phyloP scores from a whole-genome alignment of 371 early-diverging fungal species.

The Smittium mucronatum region DNA sequence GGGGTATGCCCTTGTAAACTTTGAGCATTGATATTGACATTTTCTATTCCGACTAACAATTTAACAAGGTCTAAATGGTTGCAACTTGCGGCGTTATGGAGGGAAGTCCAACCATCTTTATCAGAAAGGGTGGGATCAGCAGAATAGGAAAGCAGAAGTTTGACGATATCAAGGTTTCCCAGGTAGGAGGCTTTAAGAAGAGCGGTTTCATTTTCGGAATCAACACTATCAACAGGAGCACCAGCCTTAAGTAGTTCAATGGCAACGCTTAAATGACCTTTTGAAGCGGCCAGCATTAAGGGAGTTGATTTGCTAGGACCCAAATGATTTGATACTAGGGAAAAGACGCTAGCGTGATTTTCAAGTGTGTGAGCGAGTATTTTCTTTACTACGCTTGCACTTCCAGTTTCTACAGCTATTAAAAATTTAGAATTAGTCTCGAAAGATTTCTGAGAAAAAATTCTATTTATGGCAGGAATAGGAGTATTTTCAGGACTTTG shows the following conservation, averaged over 20 bases:
- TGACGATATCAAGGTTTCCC: constrained; percentile 50
- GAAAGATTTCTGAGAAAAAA: not conserved
- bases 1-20: constrained; percentile 61
- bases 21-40: constrained; percentile 42
- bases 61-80: constrained; percentile 48
- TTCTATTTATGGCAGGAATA: not conserved
- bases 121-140: constrained; percentile 58
- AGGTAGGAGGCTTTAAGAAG: constrained; percentile 61
- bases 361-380: constrained; percentile 19
- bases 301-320: constrained; percentile 50
- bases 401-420: constrained; percentile 15
- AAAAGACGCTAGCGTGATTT: not conserved
- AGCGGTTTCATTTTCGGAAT: constrained; percentile 67
- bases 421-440: constrained; percentile 12
- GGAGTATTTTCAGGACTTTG: not conserved
- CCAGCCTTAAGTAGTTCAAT: constrained; percentile 47
- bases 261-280: constrained; percentile 54
- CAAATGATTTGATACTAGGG: constrained; percentile 21
- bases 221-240: constrained; percentile 49
- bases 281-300: constrained; percentile 55
- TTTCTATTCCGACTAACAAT: constrained; percentile 39
- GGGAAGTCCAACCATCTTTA: constrained; percentile 71
- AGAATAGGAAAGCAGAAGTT: constrained; percentile 43
- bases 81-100: constrained; percentile 62
- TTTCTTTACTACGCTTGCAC: constrained; percentile 26